Evolutionary conservation across 1,284 basidiomycete genomes (phyloP), one percentile per base, ranked within the genome.

Genomic region (Mycena citricolor): DNA sequence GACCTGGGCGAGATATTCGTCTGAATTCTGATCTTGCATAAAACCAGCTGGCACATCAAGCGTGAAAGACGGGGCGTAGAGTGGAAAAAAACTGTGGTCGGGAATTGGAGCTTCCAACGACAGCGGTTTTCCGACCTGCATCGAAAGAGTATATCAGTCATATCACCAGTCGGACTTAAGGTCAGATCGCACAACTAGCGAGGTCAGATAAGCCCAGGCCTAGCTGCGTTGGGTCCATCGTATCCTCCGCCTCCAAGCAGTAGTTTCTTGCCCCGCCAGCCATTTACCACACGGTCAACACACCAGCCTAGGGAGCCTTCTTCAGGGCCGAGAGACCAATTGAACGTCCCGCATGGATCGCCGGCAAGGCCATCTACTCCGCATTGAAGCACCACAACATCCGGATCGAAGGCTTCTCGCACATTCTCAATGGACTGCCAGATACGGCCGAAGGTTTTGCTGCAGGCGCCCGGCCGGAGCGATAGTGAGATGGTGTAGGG

Each of bases 161-260:
- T n/a, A n/a, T n/a, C n/a, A 33, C 23, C 17, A 11, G 10, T n/a
- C 10, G 13, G 30, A 26, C 21, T 33, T 8, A 22, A 44, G 32
- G 32, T 32, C 39, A 14, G 16, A 32, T 65, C 81, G 57, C 53
- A 90, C 86, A 20, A 81, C 76, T 2, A 87, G 67, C 0, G 85
- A 83, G 0, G 90, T 94, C 13, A 93, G 66, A 54, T 82, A 82
- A 0, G 90, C 74, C 90, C 90, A 95, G 0, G 87, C 86, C 91
- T 76, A 1, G 92, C 90, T 1, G 82, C 81, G 55, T 94, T 94
- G 0, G 87, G 70, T 11, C 79, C 77, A 57, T 87, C 73, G 58
- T 95, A 95, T 0, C 93, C 93, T 5, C 91, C n/a, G 48, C 78
- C 82, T 28, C 86, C 86, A 1, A 89, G 71, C 5, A 86, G 61